These are phyloP conservation scores for Hymenoscyphus fraxineus DNA, from an alignment of 2,329 filamentous ascomycete species.

Conservation along the genomic window DNA sequence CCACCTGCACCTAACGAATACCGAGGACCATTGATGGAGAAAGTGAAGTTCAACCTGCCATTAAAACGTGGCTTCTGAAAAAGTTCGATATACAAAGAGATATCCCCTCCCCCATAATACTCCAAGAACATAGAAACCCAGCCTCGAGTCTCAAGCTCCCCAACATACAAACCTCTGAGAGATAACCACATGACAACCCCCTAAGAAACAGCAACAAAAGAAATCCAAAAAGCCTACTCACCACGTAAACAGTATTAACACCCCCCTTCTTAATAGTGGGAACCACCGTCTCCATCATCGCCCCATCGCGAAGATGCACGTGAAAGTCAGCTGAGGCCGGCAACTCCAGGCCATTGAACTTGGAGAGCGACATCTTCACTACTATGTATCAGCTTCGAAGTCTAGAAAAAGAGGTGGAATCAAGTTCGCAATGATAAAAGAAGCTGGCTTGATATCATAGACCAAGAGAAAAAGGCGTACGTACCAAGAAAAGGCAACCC, in stretches of 20 bases:
- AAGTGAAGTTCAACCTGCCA: too few relatives aligned
- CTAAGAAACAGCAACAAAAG: not conserved
- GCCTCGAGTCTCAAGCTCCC: not conserved
- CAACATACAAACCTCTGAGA: not conserved
- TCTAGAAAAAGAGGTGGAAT: not conserved
- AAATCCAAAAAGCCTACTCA: conserved; percentile 2
- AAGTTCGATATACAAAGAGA: too few relatives aligned
- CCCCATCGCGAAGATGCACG: conserved; percentile 66
- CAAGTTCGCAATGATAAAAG: not conserved
- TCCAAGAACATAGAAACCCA: too few relatives aligned
- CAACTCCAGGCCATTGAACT: conserved; percentile 45
- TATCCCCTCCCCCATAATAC: too few relatives aligned
- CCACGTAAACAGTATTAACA: conserved; percentile 51
- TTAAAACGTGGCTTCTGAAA: too few relatives aligned
- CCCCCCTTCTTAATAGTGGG: conserved; percentile 57
- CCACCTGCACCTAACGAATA: not conserved
- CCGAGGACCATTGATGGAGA: too few relatives aligned
- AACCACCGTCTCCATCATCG: conserved; percentile 57
- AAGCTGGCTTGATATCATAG: not conserved
- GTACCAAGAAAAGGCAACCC: not conserved
- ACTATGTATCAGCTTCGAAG: not conserved
- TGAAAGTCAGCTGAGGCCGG: conserved; percentile 59
- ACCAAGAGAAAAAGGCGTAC: not conserved
- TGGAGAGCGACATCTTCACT: conserved; percentile 20
- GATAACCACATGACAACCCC: not conserved